Percentiles rank a stretch among this genome's conserved stretches.
Evolutionary conservation across 352 stramenopile genomes (phyloP).

Genomic region (Pythium folliculosum): DNA sequence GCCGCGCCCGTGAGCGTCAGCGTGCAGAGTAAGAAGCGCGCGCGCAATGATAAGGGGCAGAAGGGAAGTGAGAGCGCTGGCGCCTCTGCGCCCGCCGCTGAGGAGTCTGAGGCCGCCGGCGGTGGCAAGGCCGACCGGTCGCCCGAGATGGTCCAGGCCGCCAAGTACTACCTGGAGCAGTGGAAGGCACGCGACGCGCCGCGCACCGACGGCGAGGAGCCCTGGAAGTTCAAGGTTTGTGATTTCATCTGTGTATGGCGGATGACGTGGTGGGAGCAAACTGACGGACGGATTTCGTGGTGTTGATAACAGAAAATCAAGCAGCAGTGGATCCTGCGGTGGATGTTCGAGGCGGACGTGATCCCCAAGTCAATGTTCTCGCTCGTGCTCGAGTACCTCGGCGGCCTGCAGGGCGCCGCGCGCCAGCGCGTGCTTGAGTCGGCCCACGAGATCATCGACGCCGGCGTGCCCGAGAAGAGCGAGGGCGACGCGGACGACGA

Average conservation of each 20-base stretch:
- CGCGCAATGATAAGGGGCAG: constrained; percentile 19
- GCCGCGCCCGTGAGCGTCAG: constrained; percentile 19
- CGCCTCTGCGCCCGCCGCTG: constrained; percentile 21
- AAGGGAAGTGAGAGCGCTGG: constrained; percentile 11
- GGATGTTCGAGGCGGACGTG: constrained; percentile 84
- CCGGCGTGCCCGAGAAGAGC: constrained; percentile 52
- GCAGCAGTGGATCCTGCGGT: constrained; percentile 78
- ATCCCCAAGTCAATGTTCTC: constrained; percentile 82
- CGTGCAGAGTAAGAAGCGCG: constrained; percentile 52
- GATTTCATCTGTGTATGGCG: not conserved
- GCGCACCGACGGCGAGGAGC: constrained; percentile 49
- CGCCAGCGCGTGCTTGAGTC: constrained; percentile 67
- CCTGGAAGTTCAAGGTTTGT: constrained; percentile 82
- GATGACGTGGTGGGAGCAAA: constrained; percentile 3
- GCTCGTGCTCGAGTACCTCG: constrained; percentile 72
- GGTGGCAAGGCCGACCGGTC: constrained; percentile 72
- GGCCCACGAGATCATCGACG: constrained; percentile 76
- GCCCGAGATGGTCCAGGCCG: constrained; percentile 78
- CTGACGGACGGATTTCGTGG: not conserved
- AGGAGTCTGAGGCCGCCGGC: constrained; percentile 20
- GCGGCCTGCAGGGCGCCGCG: constrained; percentile 66
- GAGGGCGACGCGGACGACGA: constrained; percentile 57
- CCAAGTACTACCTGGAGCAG: constrained; percentile 81
- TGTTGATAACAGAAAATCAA: constrained; percentile 57
- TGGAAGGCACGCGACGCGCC: constrained; percentile 67